These are phyloP conservation scores for Ulmus americana DNA, from an alignment of 331 rosid species.

Conservation along the genomic window DNA sequence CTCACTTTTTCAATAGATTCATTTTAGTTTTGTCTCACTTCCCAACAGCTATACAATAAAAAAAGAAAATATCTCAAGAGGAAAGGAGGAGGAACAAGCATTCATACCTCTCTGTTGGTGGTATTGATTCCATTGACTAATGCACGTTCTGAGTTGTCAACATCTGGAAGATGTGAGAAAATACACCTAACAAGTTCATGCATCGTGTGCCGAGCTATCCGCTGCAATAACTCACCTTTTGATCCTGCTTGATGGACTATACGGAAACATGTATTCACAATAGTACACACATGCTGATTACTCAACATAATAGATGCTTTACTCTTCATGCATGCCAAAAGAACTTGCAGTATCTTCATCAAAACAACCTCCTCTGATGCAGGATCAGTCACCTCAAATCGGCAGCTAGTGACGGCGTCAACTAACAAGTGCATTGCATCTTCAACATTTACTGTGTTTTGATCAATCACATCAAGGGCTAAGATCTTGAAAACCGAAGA, in stretches of 20 bases:
- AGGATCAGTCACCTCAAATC: slow-evolving; percentile 87
- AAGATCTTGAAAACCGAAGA: slow-evolving; percentile 82
- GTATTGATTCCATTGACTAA: slow-evolving; percentile 60
- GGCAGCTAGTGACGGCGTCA: slow-evolving; percentile 85
- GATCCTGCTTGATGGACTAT: slow-evolving; percentile 90
- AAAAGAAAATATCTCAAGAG: slow-evolving; percentile 10
- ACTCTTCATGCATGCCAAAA: slow-evolving; percentile 85
- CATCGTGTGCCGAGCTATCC: slow-evolving; percentile 79
- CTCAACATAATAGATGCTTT: slow-evolving; percentile 84
- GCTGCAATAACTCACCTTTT: slow-evolving; percentile 85
- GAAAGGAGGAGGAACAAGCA: slow-evolving; percentile 8
- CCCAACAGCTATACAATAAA: slow-evolving; percentile 12
- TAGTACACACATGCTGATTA: slow-evolving; percentile 90
- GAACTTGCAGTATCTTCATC: slow-evolving; percentile 90
- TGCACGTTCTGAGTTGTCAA: slow-evolving; percentile 60
- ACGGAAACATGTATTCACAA: slow-evolving; percentile 87
- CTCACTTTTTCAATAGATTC: neutral
- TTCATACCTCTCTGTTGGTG: slow-evolving; percentile 55
- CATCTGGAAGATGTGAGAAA: slow-evolving; percentile 83
- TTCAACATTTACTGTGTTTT: slow-evolving; percentile 65
- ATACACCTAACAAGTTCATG: slow-evolving; percentile 82
- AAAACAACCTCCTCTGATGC: slow-evolving; percentile 85
- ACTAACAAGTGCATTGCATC: slow-evolving; percentile 86
- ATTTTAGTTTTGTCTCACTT: slow-evolving; percentile 10
- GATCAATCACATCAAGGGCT: slow-evolving; percentile 78